phyloP scores from a whole-genome alignment of 306 rosid species.

The Casuarina cunninghamiana region DNA sequence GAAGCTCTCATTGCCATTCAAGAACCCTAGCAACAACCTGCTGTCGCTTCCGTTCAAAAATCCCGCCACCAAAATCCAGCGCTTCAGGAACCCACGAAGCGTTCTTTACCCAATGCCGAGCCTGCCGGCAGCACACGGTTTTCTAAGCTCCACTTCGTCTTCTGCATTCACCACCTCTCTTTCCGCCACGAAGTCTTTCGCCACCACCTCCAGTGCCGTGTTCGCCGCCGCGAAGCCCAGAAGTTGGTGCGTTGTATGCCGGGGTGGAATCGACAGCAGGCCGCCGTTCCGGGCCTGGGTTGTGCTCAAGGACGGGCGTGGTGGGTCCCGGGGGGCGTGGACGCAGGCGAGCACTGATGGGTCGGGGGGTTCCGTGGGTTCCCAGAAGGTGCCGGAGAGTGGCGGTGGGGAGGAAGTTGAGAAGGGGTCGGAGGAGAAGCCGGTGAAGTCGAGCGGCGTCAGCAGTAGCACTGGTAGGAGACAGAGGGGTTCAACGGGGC shows the following conservation, averaged over 20 bases:
- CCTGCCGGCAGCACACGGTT: neutral
- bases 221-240: constrained; percentile 19
- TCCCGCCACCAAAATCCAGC: neutral
- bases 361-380: constrained; percentile 22
- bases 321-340: constrained; percentile 39
- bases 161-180: constrained; percentile 23
- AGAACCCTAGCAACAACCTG: constrained; percentile 14
- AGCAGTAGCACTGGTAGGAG: constrained; percentile 35
- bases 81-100: neutral
- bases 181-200: constrained; percentile 24
- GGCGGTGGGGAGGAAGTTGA: constrained; percentile 20
- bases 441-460: constrained; percentile 21
- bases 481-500: constrained; percentile 42
- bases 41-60: constrained; percentile 16
- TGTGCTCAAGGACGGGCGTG: constrained; percentile 34
- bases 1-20: constrained; percentile 39
- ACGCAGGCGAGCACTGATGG: constrained; percentile 37
- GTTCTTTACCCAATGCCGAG: constrained; percentile 34
- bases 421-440: constrained; percentile 37
- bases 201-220: neutral
- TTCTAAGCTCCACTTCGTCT: neutral
- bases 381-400: constrained; percentile 20
- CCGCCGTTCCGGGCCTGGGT: constrained; percentile 45
- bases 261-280: constrained; percentile 27
- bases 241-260: constrained; percentile 32